Conservation (phyloP, 2,329 filamentous ascomycete species). For the Epichloe bromicola region DNA sequence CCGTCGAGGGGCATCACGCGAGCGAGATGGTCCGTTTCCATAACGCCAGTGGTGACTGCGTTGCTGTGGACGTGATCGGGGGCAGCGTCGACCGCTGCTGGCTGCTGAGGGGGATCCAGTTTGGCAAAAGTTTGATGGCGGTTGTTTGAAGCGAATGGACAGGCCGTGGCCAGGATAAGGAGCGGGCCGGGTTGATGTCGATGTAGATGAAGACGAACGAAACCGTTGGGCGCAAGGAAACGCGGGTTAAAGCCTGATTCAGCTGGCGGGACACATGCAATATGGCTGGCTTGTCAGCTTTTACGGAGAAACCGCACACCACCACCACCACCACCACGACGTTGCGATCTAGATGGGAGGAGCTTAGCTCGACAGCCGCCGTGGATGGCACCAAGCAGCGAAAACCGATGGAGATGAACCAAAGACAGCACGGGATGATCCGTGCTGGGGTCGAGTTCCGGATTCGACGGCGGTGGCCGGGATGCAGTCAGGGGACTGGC, state of each 20-base stretch:
- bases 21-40: conserved; percentile 27
- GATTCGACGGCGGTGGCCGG: not conserved
- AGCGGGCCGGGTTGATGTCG: not conserved
- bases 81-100: conserved; percentile 14
- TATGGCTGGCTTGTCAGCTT: not conserved
- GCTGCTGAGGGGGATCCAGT: conserved; percentile 38
- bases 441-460: not conserved
- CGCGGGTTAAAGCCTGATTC: not conserved
- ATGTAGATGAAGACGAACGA: not conserved
- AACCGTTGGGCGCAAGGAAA: conserved; percentile 9
- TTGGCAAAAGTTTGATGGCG: conserved; percentile 16
- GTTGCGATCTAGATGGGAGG: not conserved
- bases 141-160: conserved; percentile 3
- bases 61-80: conserved; percentile 11
- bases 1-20: conserved; percentile 18
- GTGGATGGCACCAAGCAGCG: not conserved
- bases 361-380: not conserved
- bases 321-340: not conserved
- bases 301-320: not conserved
- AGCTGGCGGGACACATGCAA: conserved; percentile 6
- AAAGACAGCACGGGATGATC: not conserved
- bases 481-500: not conserved
- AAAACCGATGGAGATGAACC: not conserved
- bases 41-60: conserved; percentile 36
- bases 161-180: conserved; percentile 5